These are phyloP conservation scores for Podaxis sp. DNA, from an alignment of 768 basidiomycete species.

Conservation along the genomic window DNA sequence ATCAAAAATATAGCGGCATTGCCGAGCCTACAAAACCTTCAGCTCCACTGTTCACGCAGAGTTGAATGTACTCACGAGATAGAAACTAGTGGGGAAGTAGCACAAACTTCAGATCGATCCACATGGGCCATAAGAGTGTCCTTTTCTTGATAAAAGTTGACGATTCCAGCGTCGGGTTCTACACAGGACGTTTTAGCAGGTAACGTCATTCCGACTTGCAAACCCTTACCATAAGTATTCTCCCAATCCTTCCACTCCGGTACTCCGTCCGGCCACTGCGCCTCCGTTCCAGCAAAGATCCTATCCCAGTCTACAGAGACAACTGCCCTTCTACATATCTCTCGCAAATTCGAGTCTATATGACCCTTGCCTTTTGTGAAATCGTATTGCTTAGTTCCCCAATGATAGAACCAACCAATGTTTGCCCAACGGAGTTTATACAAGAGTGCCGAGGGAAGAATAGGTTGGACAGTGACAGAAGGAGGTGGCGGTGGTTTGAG, in stretches of 20 bases:
- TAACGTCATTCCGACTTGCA: background rate
- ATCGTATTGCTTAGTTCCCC: slow-evolving; percentile 95
- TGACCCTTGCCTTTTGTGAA: slow-evolving; percentile 68
- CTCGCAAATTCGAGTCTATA: slow-evolving; percentile 55
- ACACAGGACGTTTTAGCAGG: background rate
- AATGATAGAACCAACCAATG: slow-evolving; percentile 95
- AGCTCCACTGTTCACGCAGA: background rate
- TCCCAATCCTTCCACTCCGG: slow-evolving; percentile 76
- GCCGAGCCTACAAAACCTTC: slow-evolving; percentile 60
- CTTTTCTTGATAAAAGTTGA: slow-evolving; percentile 92
- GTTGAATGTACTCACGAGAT: slow-evolving; percentile 66
- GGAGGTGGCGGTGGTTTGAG: slow-evolving; percentile 67
- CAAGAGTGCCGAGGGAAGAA: slow-evolving; percentile 55
- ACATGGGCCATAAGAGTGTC: slow-evolving; percentile 97
- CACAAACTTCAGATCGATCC: slow-evolving; percentile 94
- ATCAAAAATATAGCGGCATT: slow-evolving; percentile 89
- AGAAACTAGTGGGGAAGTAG: slow-evolving; percentile 89
- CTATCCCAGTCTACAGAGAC: slow-evolving; percentile 64
- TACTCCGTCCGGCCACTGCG: slow-evolving; percentile 52
- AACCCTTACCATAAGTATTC: slow-evolving; percentile 69
- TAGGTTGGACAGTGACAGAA: slow-evolving; percentile 55
- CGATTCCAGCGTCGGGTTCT: slow-evolving; percentile 97
- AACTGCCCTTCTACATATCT: slow-evolving; percentile 66
- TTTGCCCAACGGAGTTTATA: slow-evolving; percentile 92
- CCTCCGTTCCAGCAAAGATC: slow-evolving; percentile 47